Evolutionary conservation across 257 asterid species (phyloP), one percentile per base, ranked within the genome.

Genomic region (Lantana camara): DNA sequence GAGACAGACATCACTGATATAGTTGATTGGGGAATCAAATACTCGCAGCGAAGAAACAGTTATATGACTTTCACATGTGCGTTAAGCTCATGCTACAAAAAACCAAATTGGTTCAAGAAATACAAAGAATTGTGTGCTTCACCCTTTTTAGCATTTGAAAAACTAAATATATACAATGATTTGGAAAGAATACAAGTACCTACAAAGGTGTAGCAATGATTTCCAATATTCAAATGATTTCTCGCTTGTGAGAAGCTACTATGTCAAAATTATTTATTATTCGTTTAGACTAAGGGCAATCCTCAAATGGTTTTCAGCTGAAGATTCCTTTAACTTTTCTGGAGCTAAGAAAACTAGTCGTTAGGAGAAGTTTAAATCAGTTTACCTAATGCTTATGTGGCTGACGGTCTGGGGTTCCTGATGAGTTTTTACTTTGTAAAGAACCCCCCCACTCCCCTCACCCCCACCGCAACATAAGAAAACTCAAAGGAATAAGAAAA

Each of bases 241-340:
- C 2, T 27, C 5, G 5, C 32, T 50, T 7, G 12, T 37, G 24
- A 29, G 35, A 63, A 12, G 69, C 60, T 17, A 19, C 47, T 17
- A 19, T 37, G 30, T 20, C 49, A 12, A 30, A 7, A 12, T 48
- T 17, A 1, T 34, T 41, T 27, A 1, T 16, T 34, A 0, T 9
- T 22, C 24, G 22, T 11, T 5, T 60, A 13, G 48, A 3, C 45
- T 24, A 11, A n/a, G 10, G 51, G 53, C 41, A 41, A 56, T 34
- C 63, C 42, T 66, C 17, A 22, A 29, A 17, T 13, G 15, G 35
- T 15, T n/a, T 40, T 58, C 51, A 38, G 44, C 29, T 61, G 42
- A n/a, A 38, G 65, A 11, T 14, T n/a, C 3, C n/a, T 15, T 9
- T 15, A 30, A 30, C 32, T n/a, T 48, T 48, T 27, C 51, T 42